These are phyloP conservation scores for Westerdykella ornata DNA, from an alignment of 2,329 filamentous ascomycete species.

Conservation along the genomic window DNA sequence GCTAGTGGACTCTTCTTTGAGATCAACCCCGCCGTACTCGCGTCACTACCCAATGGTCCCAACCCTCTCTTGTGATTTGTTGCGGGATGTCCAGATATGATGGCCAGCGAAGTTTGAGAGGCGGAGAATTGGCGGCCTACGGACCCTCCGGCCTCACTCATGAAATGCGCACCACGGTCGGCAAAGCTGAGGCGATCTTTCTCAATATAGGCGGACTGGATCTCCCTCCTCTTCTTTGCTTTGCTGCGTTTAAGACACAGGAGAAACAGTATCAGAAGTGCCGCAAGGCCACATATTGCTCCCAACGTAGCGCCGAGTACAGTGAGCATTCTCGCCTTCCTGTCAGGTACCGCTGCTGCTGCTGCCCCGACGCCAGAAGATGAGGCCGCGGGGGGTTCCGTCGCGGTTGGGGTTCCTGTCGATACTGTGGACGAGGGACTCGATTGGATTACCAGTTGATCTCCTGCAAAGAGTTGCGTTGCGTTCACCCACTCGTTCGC, in stretches of 20 bases:
- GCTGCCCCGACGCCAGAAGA: slow-evolving; percentile 28
- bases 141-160: slow-evolving; percentile 46
- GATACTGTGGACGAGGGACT: slow-evolving; percentile 25
- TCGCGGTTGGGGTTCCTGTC: slow-evolving; percentile 17
- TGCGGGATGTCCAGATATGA: slow-evolving; percentile 51
- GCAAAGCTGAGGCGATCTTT: slow-evolving; percentile 46
- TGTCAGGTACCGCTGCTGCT: slow-evolving; percentile 24
- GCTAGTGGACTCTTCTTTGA: slow-evolving; percentile 46
- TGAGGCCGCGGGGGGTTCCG: slow-evolving; percentile 32
- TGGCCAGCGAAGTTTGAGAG: slow-evolving; percentile 42
- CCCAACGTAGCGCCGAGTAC: slow-evolving; percentile 79
- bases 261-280: slow-evolving; percentile 65
- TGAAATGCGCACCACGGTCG: slow-evolving; percentile 47
- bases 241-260: slow-evolving; percentile 58
- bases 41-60: slow-evolving; percentile 48
- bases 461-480: slow-evolving; percentile 53
- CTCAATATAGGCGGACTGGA: slow-evolving; percentile 51
- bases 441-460: slow-evolving; percentile 28
- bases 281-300: slow-evolving; percentile 66
- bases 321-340: slow-evolving; percentile 46
- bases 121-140: slow-evolving; percentile 28
- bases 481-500: slow-evolving; percentile 75
- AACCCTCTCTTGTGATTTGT: slow-evolving; percentile 41
- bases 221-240: slow-evolving; percentile 52
- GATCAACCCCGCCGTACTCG: slow-evolving; percentile 54